phyloP scores from a whole-genome alignment of 257 asterid species.

The Jacaranda mimosifolia region DNA sequence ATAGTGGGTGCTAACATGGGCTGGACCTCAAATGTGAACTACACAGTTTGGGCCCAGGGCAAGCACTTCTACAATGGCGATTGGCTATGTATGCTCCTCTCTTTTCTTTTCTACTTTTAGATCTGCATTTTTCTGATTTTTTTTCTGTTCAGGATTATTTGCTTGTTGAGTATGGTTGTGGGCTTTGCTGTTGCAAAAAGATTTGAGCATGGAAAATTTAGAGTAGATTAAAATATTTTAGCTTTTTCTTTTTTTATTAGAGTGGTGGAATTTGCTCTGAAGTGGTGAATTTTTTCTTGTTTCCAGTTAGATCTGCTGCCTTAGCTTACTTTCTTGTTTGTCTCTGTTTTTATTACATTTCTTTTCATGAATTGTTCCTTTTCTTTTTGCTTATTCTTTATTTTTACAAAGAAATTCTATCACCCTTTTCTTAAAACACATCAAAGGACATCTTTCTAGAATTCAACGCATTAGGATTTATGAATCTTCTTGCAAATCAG shows the following conservation, averaged over 20 bases:
- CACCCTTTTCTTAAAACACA: background rate
- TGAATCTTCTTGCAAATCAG: background rate
- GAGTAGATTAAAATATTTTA: background rate
- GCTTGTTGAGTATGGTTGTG: background rate
- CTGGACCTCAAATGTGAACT: conserved; percentile 62
- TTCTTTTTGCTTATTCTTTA: background rate
- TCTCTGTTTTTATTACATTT: conserved; percentile 6
- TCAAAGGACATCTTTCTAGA: background rate
- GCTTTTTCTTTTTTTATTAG: background rate
- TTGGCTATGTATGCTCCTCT: conserved; percentile 70
- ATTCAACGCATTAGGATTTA: background rate
- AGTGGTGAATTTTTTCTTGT: background rate
- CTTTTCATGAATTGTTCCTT: conserved; percentile 20
- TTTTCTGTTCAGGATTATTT: background rate
- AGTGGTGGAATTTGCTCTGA: background rate
- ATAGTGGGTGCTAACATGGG: conserved; percentile 57
- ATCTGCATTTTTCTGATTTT: conserved; percentile 35
- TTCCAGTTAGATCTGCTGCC: conserved; percentile 38
- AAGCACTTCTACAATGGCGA: conserved; percentile 68
- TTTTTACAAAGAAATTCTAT: background rate
- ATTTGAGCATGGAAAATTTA: background rate
- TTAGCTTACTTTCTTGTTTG: background rate
- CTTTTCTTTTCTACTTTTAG: conserved; percentile 35
- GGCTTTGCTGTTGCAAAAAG: background rate
- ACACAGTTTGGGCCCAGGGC: conserved; percentile 65